Base-by-base conservation (phyloP, 768 basidiomycete species). In the Leccinum truebloodii region DNA sequence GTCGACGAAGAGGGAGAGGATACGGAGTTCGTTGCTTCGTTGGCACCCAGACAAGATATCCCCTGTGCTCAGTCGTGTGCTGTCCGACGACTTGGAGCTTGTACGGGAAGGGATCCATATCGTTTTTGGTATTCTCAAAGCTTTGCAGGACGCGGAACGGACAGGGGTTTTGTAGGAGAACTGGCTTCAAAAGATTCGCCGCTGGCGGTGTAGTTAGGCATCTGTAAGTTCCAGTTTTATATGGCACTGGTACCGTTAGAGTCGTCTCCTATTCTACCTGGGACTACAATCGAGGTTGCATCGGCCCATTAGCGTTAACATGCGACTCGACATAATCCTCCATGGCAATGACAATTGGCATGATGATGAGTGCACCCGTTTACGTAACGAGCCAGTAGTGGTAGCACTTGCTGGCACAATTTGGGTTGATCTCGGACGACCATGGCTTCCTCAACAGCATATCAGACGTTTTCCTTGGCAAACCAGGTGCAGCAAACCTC, bases 401-500 rank as follows among this genome's bases (percentile, higher is more conserved):
- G n/a, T n/a, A n/a, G 37, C 30, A 34, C 12, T 41, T 18, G 39
- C 18, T n/a, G n/a, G n/a, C 18, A 41, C 18, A 32, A 54, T 34
- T 34, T 22, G 4, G 10, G 9, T 13, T 55, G 54, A 64, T 56
- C 50, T 30, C 5, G 26, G 7, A 57, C 55, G 14, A 41, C 59
- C 51, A 71, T 71, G 69, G 75, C 78, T 20, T 81, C 86, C 58
- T 79, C 79, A 55, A 86, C 81, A 48, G 89, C 92, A 24, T 80
- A 89, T 62, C 83, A 89, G 73, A 83, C 88, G 2, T 94, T 94
- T 74, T 83, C 83, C 8, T 75, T 94, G 28, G 75, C 79, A 10
- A 94, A 94, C 69, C 81, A 90, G 61, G 79, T 94, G 26, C 73
- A 81, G 26, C 85, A 92, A 52, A 73, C 94, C 54, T 83, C 88